Percentiles rank a stretch among this genome's conserved stretches.
Evolutionary conservation across 1,284 basidiomycete genomes (phyloP).

Genomic region (Tylopilus sp.): DNA sequence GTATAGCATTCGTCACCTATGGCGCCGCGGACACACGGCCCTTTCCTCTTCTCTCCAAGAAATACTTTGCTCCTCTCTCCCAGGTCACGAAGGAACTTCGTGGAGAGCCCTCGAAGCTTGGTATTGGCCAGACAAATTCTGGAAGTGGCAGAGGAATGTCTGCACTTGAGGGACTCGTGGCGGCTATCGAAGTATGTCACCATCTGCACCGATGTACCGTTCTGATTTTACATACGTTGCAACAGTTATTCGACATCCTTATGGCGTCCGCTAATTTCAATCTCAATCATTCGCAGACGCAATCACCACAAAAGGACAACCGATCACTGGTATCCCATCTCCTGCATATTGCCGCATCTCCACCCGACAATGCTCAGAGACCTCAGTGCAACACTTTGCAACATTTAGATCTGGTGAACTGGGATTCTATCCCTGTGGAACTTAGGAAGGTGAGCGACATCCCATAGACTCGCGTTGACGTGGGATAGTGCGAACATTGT

Average conservation of each 20-base stretch:
- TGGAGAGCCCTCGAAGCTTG: slow-evolving; percentile 46
- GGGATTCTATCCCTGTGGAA: slow-evolving; percentile 62
- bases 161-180: slow-evolving; percentile 66
- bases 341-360: slow-evolving; percentile 57
- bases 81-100: slow-evolving; percentile 44
- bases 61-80: slow-evolving; percentile 48
- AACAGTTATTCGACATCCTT: slow-evolving; percentile 33
- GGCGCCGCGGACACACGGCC: slow-evolving; percentile 48
- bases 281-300: slow-evolving; percentile 12
- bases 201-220: neutral
- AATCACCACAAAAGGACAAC: slow-evolving; percentile 31
- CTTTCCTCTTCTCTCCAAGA: slow-evolving; percentile 51
- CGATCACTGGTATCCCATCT: slow-evolving; percentile 45
- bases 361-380: slow-evolving; percentile 50
- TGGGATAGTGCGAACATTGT: neutral
- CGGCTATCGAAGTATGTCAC: slow-evolving; percentile 60
- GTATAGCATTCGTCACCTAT: slow-evolving; percentile 58
- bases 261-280: slow-evolving; percentile 22
- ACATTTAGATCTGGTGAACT: slow-evolving; percentile 54
- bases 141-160: slow-evolving; percentile 56
- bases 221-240: neutral
- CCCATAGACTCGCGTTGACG: neutral
- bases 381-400: slow-evolving; percentile 55
- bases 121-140: slow-evolving; percentile 53
- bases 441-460: slow-evolving; percentile 47